Conservation (phyloP, 805 yeast genomes). For the Wickerhamomyces subpelliculosus region DNA sequence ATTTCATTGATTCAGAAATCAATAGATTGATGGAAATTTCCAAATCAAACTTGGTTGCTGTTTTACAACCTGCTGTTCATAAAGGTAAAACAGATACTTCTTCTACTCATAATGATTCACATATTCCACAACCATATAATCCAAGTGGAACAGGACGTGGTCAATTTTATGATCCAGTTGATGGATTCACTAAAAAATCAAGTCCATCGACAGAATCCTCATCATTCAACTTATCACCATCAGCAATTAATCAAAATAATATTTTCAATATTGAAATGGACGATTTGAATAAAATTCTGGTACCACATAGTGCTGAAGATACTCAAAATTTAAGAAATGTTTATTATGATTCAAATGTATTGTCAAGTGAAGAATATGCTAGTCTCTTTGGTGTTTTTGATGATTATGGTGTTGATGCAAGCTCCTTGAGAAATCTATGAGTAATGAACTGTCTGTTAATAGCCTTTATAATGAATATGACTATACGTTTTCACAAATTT, state of each 20-base stretch:
- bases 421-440: neutral
- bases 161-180: conserved; percentile 3
- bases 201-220: neutral
- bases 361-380: conserved; percentile 19
- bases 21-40: conserved; percentile 5
- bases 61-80: conserved; percentile 11
- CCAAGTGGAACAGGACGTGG: neutral
- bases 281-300: neutral
- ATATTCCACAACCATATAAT: too few relatives aligned
- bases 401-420: conserved; percentile 8
- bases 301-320: neutral
- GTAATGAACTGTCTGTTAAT: too few relatives aligned
- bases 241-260: conserved; percentile 1
- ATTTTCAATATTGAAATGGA: conserved; percentile 4
- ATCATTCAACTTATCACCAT: neutral
- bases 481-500: too few relatives aligned
- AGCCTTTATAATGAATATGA: too few relatives aligned
- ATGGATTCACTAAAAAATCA: neutral
- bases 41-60: conserved; percentile 8
- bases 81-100: too few relatives aligned
- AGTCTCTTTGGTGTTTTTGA: conserved; percentile 19
- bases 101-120: conserved; percentile 1
- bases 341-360: neutral
- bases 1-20: conserved; percentile 11
- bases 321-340: neutral